Evolutionary conservation across 1,284 basidiomycete genomes (phyloP).

Genomic region (Tranzscheliella williamsii): DNA sequence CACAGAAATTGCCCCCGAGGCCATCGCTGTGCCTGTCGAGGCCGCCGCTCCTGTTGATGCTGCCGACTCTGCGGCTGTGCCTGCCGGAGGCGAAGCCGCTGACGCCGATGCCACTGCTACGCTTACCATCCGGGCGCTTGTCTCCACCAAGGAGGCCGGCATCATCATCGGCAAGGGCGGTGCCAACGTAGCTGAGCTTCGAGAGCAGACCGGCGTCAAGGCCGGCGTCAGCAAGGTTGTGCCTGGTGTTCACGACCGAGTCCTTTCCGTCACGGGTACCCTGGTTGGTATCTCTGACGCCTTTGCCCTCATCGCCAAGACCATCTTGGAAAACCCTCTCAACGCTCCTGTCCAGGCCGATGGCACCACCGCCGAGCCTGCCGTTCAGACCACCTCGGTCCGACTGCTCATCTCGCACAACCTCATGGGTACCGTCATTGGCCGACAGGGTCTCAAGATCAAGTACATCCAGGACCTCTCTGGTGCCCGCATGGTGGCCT

Average conservation of each 20-base stretch:
- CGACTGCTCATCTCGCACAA: slow-evolving; percentile 66
- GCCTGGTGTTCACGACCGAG: slow-evolving; percentile 93
- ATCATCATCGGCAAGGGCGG: slow-evolving; percentile 76
- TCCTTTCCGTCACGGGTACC: slow-evolving; percentile 87
- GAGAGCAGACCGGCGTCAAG: slow-evolving; percentile 92
- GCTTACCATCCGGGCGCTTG: slow-evolving; percentile 49
- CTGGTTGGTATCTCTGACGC: slow-evolving; percentile 93
- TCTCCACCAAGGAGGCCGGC: slow-evolving; percentile 58
- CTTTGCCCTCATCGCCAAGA: slow-evolving; percentile 89
- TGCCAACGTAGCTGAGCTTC: slow-evolving; percentile 93
- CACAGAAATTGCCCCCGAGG: slow-evolving; percentile 22
- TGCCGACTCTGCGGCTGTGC: slow-evolving; percentile 5
- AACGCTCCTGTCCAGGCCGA: slow-evolving; percentile 55
- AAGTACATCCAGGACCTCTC: slow-evolving; percentile 62
- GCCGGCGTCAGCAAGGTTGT: slow-evolving; percentile 98
- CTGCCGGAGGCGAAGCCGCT: slow-evolving; percentile 20
- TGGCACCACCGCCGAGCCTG: slow-evolving; percentile 69
- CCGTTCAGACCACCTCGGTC: slow-evolving; percentile 79
- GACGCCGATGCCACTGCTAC: slow-evolving; percentile 42
- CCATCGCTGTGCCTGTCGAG: slow-evolving; percentile 6
- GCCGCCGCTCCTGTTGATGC: slow-evolving; percentile 1
- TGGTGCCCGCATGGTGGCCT: slow-evolving; percentile 60
- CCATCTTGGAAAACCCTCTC: slow-evolving; percentile 70
- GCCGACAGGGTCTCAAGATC: slow-evolving; percentile 61
- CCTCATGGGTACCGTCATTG: slow-evolving; percentile 61